Conservation (phyloP, 495 filamentous ascomycete species). For the Apodospora peruviana region DNA sequence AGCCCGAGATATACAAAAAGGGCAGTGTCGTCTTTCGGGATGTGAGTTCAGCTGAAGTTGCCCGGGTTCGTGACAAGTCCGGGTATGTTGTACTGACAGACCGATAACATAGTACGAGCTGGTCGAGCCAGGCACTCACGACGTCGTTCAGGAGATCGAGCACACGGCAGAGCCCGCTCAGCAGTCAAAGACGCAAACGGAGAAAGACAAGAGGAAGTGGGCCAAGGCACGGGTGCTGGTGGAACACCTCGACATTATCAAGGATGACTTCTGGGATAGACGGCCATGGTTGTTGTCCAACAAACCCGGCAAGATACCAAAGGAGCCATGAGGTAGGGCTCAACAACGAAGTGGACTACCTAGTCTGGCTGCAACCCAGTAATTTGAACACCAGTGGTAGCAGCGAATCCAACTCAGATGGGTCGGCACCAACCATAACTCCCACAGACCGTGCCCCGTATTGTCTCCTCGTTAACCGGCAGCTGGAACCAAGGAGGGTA, state of each 20-base stretch:
- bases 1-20: constrained; percentile 86
- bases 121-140: constrained; percentile 43
- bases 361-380: neutral
- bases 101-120: constrained; percentile 42
- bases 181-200: constrained; percentile 67
- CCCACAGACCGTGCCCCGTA: too few species aligned
- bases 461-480: too few species aligned
- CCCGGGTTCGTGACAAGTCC: neutral
- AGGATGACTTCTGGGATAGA: constrained; percentile 84
- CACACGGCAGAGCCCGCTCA: constrained; percentile 33
- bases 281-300: constrained; percentile 81
- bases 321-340: constrained; percentile 29
- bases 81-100: neutral
- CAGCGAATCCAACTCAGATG: too few species aligned
- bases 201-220: constrained; percentile 70
- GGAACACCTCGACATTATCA: constrained; percentile 88
- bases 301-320: constrained; percentile 62
- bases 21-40: constrained; percentile 85
- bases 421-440: too few species aligned
- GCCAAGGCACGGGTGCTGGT: constrained; percentile 71
- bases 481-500: too few species aligned
- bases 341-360: neutral
- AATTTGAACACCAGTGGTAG: too few species aligned
- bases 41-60: constrained; percentile 49
- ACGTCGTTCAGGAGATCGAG: constrained; percentile 29